Evolutionary conservation across 345 rosid species (phyloP).

Genomic region (Excoecaria cochinchinensis): DNA sequence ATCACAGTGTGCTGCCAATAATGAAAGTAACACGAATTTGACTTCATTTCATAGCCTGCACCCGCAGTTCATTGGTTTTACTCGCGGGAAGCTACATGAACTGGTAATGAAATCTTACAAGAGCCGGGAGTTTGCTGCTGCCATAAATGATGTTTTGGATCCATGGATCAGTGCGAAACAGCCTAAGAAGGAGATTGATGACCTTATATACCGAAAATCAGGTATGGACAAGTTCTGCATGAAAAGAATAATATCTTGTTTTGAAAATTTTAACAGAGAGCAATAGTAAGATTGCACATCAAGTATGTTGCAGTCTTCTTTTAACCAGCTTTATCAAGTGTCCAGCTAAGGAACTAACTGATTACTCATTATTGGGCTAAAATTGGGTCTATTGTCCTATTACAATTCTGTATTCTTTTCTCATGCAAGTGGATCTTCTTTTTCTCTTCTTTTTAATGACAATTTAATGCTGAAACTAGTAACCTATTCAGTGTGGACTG

Average conservation of each 20-base stretch:
- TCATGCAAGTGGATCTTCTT: background rate
- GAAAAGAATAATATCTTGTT: background rate
- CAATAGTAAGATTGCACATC: background rate
- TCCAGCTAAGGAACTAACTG: background rate
- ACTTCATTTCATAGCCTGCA: conserved; percentile 61
- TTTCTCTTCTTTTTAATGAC: background rate
- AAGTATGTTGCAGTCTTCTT: background rate
- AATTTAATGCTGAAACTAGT: background rate
- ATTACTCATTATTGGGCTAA: background rate
- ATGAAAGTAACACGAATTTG: conserved; percentile 31
- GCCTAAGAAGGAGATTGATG: conserved; percentile 85
- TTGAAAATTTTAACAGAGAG: background rate
- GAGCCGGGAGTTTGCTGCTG: conserved; percentile 94
- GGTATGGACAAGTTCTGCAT: conserved; percentile 46
- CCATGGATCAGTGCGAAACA: conserved; percentile 94
- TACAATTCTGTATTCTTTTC: background rate
- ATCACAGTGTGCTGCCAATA: conserved; percentile 26
- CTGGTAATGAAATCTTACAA: conserved; percentile 95
- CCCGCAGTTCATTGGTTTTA: conserved; percentile 93
- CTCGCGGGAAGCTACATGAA: conserved; percentile 90
- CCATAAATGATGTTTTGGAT: conserved; percentile 93
- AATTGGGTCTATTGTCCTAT: background rate
- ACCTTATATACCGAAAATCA: conserved; percentile 67
- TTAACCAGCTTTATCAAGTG: background rate
- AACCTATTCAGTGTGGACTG: too few species aligned